Evolutionary conservation across 345 rosid species (phyloP), one percentile per base, ranked within the genome.

Genomic region (Clarkia xantiana): DNA sequence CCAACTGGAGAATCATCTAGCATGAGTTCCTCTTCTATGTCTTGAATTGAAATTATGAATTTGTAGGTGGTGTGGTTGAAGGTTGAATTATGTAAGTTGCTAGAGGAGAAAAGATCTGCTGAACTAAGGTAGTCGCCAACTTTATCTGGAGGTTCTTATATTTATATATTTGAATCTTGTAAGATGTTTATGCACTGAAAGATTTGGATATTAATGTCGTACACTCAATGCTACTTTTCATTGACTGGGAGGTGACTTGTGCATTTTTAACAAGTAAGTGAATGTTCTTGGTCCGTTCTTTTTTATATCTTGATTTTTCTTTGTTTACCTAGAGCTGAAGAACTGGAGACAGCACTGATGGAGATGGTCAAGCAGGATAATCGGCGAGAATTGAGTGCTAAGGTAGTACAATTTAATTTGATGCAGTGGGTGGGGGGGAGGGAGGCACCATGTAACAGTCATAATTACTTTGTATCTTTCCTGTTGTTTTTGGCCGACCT

Each of bases 311-410:
- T 6, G 40, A 20, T 39, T 39, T 40, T 57, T 25, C 51, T n/a
- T 13, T 68, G 51, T 23, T 56, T 61, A 50, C 57, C 54, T 64
- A 93, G 99, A 72, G 89, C 97, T 57, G 99, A 93, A 71, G 99
- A 93, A 74, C 74, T 93, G 73, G 99, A 93, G 79, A 87, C 95
- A 12, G 99, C 97, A 60, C 71, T 93, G 69, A 87, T 93, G 99
- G 99, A 93, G 76, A 93, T 93, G 75, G 99, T 93, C 64, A 87
- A 93, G 74, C 95, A 80, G 67, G 99, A 93, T 53, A 93, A 93
- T 56, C 76, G 96, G 38, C 77, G 95, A 49, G 81, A 93, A 67
- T 71, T 93, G 76, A 82, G 97, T 62, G 99, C 99, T 23, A 76
- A 56, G 94, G 99, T 93, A 84, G 42, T 48, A 20, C 9, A 45